Evolutionary conservation across 106 monocot genomes (phyloP).

Genomic region (Acanthochlamys bracteata): DNA sequence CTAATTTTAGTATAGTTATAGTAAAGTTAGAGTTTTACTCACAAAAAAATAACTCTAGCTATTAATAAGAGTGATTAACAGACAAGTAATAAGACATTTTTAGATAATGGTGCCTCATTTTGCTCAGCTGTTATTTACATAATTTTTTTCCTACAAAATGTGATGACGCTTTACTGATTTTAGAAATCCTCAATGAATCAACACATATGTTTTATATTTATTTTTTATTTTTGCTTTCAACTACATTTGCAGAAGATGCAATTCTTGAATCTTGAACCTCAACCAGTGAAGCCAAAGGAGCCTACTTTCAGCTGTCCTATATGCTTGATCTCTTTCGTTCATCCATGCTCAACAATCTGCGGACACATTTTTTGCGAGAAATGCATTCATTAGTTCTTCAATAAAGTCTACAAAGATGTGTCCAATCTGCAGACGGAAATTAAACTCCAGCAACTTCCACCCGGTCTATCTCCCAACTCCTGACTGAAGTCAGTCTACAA

Average conservation of each 20-base stretch:
- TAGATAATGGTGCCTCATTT: too few relatives aligned
- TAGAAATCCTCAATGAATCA: too few relatives aligned
- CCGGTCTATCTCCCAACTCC: slow-evolving; percentile 1
- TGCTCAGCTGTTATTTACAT: too few relatives aligned
- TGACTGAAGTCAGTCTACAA: neutral
- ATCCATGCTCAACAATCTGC: slow-evolving; percentile 1
- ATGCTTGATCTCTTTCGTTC: neutral
- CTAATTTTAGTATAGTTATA: too few relatives aligned
- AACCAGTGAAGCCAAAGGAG: neutral
- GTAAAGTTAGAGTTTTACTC: too few relatives aligned
- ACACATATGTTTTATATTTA: too few relatives aligned
- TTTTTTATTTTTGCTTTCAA: too few relatives aligned
- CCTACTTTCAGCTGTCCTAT: slow-evolving; percentile 1
- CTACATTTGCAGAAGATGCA: neutral
- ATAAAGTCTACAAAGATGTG: neutral
- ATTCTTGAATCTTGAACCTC: neutral
- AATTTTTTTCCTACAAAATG: too few relatives aligned
- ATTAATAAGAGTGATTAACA: too few relatives aligned
- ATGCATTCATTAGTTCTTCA: neutral
- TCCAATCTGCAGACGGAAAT: neutral
- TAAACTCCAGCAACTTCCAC: neutral
- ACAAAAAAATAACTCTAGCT: too few relatives aligned
- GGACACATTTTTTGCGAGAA: slow-evolving; percentile 1
- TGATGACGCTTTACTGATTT: too few relatives aligned
- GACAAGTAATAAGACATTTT: too few relatives aligned